Evolutionary conservation across 345 rosid genomes (phyloP).

Genomic region (Garcia nutans): DNA sequence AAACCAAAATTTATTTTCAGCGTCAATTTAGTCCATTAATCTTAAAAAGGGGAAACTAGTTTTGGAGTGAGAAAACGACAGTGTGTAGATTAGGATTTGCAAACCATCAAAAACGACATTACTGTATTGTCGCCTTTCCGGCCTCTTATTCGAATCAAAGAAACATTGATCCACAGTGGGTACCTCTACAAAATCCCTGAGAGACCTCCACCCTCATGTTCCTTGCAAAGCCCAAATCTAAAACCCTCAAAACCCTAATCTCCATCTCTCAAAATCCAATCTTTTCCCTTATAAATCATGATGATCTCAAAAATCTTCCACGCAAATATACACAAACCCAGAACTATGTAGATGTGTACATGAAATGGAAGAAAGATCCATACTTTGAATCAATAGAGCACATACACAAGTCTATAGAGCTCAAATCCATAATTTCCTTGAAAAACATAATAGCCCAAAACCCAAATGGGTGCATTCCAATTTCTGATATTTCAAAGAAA

Average conservation of each 20-base stretch:
- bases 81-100: too few species aligned
- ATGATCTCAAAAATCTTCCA: conserved; percentile 7
- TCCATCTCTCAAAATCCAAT: conserved; percentile 22
- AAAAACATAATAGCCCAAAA: conserved; percentile 52
- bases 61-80: too few species aligned
- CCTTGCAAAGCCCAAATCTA: conserved; percentile 26
- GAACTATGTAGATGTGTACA: conserved; percentile 67
- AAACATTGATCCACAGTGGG: too few species aligned
- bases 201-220: conserved; percentile 30
- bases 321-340: conserved; percentile 33
- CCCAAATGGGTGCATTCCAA: conserved; percentile 63
- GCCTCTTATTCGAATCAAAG: too few species aligned
- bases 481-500: conserved; percentile 70
- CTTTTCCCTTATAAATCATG: conserved; percentile 5
- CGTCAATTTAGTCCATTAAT: too few species aligned
- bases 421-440: conserved; percentile 61
- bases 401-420: conserved; percentile 62
- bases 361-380: conserved; percentile 87
- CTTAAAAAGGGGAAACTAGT: too few species aligned
- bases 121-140: too few species aligned
- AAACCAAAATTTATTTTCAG: too few species aligned
- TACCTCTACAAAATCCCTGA: neutral
- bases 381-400: conserved; percentile 68
- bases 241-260: conserved; percentile 37
- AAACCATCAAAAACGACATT: too few species aligned